These are phyloP conservation scores for Dunaliella primolecta DNA, from an alignment of 139 green algal genomes.

Conservation along the genomic window DNA sequence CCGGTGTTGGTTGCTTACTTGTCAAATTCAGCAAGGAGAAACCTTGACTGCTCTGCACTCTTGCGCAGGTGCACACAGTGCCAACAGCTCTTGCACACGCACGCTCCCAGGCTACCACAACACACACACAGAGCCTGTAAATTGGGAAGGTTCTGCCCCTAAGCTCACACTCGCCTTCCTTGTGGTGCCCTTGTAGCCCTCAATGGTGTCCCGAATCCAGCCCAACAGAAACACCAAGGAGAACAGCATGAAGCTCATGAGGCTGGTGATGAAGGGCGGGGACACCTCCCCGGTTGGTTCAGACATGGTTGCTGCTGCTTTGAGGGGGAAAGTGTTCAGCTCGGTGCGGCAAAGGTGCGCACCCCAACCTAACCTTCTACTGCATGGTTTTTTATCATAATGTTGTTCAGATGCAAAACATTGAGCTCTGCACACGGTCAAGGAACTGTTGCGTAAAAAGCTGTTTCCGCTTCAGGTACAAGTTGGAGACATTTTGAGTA, in stretches of 20 bases:
- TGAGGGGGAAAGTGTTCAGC: background rate
- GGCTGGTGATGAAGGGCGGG: background rate
- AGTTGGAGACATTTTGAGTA: too few relatives aligned
- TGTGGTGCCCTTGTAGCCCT: slow-evolving; percentile 24
- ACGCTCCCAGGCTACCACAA: too few relatives aligned
- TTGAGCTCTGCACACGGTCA: background rate
- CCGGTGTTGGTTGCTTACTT: background rate
- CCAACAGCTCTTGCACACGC: too few relatives aligned
- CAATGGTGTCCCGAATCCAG: slow-evolving; percentile 77
- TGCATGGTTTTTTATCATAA: background rate
- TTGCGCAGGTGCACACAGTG: too few relatives aligned
- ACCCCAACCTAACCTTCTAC: background rate
- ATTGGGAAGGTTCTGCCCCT: too few relatives aligned
- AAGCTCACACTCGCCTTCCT: background rate
- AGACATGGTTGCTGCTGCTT: background rate
- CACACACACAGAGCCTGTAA: too few relatives aligned
- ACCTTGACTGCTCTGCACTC: too few relatives aligned
- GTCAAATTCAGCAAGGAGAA: background rate
- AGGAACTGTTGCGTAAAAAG: background rate
- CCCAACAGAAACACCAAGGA: slow-evolving; percentile 73
- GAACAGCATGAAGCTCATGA: slow-evolving; percentile 20
- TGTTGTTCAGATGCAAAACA: background rate
- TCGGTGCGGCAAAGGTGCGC: background rate
- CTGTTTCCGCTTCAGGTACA: too few relatives aligned
- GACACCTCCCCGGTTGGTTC: background rate